phyloP scores from a whole-genome alignment of 306 rosid genomes.

The Pueraria montana region DNA sequence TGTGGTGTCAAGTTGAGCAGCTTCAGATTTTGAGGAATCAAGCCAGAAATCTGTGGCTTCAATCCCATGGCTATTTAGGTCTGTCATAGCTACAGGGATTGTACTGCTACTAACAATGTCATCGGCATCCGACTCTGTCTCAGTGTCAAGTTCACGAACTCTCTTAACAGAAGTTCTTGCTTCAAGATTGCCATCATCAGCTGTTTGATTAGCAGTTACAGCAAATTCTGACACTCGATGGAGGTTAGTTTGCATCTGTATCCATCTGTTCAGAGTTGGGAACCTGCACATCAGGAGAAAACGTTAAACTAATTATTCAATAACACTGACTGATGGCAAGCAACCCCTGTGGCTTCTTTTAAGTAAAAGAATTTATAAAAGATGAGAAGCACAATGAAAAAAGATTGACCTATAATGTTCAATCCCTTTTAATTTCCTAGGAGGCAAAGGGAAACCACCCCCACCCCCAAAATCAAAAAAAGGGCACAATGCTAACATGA shows the following conservation, averaged over 20 bases:
- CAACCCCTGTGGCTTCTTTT: slow-evolving; percentile 25
- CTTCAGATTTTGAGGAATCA: slow-evolving; percentile 74
- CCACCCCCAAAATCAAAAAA: neutral
- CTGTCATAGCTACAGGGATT: slow-evolving; percentile 64
- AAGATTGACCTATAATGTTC: neutral
- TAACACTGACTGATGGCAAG: slow-evolving; percentile 2
- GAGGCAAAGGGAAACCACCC: neutral
- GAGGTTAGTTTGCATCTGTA: slow-evolving; percentile 98
- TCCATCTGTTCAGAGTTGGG: slow-evolving; percentile 98
- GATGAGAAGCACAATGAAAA: slow-evolving; percentile 18
- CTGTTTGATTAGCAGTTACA: slow-evolving; percentile 75
- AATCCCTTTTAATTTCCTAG: neutral
- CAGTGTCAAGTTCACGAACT: slow-evolving; percentile 83
- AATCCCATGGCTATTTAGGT: slow-evolving; percentile 62
- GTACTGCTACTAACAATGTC: slow-evolving; percentile 71
- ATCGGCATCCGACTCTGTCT: slow-evolving; percentile 87
- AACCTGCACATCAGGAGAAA: slow-evolving; percentile 66
- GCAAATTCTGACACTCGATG: slow-evolving; percentile 98
- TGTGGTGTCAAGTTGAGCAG: slow-evolving; percentile 76
- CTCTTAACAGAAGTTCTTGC: slow-evolving; percentile 85
- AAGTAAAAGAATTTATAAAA: slow-evolving; percentile 23
- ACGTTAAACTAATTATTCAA: slow-evolving; percentile 44
- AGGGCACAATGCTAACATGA: slow-evolving; percentile 8
- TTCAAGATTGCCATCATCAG: slow-evolving; percentile 62
- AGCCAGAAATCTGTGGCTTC: slow-evolving; percentile 68